Percentiles rank a stretch among this genome's conserved stretches.
Evolutionary conservation across 108 stramenopile species (phyloP).

Genomic region (Mediolabrus comicus): DNA sequence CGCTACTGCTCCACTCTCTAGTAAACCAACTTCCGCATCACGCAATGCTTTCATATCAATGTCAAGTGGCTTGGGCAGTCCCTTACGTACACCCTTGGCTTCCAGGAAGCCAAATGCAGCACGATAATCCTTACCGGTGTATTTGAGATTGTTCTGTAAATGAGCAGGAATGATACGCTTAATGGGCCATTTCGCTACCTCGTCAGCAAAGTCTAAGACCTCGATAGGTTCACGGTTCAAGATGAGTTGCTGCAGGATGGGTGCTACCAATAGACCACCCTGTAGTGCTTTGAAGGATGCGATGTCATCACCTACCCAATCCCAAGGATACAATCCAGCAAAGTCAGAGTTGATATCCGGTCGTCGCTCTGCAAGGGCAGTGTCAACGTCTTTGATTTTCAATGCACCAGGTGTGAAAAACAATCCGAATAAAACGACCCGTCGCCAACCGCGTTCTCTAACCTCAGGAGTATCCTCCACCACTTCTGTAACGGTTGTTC

Average conservation of each 20-base stretch:
- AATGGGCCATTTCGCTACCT: constrained; percentile 81
- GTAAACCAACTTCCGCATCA: constrained; percentile 76
- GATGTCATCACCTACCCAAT: constrained; percentile 81
- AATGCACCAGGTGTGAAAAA: constrained; percentile 87
- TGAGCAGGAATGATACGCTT: constrained; percentile 90
- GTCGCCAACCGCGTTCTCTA: constrained; percentile 86
- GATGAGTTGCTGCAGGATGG: constrained; percentile 90
- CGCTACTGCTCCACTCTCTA: constrained; percentile 78
- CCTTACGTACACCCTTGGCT: constrained; percentile 68
- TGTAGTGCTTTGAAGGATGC: constrained; percentile 80
- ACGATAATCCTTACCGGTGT: constrained; percentile 81
- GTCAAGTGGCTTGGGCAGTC: constrained; percentile 79
- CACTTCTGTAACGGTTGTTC: constrained; percentile 78
- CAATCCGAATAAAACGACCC: constrained; percentile 86
- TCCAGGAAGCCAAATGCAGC: constrained; percentile 86
- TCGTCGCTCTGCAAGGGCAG: constrained; percentile 72
- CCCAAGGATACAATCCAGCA: constrained; percentile 86
- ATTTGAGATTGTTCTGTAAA: constrained; percentile 82
- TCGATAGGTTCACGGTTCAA: constrained; percentile 86
- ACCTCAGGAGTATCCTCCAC: constrained; percentile 79
- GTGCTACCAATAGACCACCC: constrained; percentile 88
- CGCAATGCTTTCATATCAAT: constrained; percentile 75
- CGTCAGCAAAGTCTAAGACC: constrained; percentile 83
- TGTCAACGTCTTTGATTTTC: constrained; percentile 67
- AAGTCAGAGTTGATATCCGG: constrained; percentile 84